Base-by-base conservation (phyloP, 768 basidiomycete species). In the Tylopilus sp. region DNA sequence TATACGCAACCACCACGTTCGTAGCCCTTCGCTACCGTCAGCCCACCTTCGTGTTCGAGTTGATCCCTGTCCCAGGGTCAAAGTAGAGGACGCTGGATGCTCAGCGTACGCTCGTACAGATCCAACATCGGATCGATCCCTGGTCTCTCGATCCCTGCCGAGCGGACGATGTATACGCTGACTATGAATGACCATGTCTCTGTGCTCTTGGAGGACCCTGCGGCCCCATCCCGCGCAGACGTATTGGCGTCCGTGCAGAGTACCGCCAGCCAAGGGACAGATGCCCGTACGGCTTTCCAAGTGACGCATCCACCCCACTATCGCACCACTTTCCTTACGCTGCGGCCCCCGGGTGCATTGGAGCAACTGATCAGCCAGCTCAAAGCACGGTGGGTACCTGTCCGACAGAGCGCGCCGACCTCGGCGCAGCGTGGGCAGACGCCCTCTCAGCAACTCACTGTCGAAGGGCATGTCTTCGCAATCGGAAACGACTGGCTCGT, bases 401-500 rank as follows among this genome's bases (percentile, higher is more conserved):
- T 85, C 18, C 78, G 83, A 58, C 86, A 82, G 63, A 62, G 73
- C 22, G 69, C 65, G 7, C 55, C 67, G 11, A 61, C 62, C 33
- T 62, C 63, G 6, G 53, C 71, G 41, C 78, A 79, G 57, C 71
- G 78, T 59, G 71, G 72, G 17, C 80, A 80, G 61, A 57, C 77
- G 45, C 67, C 70, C 23, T 79, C 80, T 44, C 81, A 83, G 41
- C 88, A 91, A 55, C 67, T 91, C n/a, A 69, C 71, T 17, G 80
- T 92, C 26, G 89, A 91, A 47, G 89, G 88, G 0, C 70, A 77
- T 47, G 75, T 87, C n/a, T 91, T 82, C 62, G 69, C 80, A 17
- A 88, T 92, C 47, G 89, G 89, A 1, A 84, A 72, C 31, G 89
- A 92, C 64, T 92, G 90, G 86, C 69, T 91, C 17, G 84, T 92